Conservation (phyloP, 2,329 filamentous ascomycete genomes). For the Pseudocercospora pini-densiflorae region DNA sequence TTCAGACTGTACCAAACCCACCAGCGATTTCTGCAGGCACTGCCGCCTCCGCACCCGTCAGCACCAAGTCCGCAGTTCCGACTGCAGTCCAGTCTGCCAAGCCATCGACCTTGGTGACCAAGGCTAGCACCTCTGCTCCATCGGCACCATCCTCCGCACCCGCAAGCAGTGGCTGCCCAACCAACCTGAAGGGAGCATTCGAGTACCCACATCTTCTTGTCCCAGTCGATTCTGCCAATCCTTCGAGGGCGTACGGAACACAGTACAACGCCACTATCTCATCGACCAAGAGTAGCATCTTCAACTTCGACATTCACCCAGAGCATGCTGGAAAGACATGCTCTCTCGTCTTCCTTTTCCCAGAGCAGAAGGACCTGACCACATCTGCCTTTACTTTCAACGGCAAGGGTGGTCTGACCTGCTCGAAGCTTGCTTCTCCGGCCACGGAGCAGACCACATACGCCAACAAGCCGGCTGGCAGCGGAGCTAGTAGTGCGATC, state of each 20-base stretch:
- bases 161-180: conserved; percentile 32
- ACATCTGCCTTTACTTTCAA: conserved; percentile 61
- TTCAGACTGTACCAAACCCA: neutral
- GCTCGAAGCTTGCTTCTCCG: conserved; percentile 47
- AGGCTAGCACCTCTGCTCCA: neutral
- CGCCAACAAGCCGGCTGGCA: conserved; percentile 41
- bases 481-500: conserved; percentile 7
- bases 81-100: neutral
- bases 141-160: conserved; percentile 11
- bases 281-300: conserved; percentile 60
- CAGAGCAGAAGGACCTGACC: conserved; percentile 59
- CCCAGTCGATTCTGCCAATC: conserved; percentile 60
- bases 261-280: conserved; percentile 62
- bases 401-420: conserved; percentile 27
- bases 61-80: neutral
- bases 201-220: conserved; percentile 66
- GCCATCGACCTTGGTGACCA: neutral
- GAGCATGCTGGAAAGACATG: conserved; percentile 62
- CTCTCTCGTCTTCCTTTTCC: conserved; percentile 69
- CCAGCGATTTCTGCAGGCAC: neutral
- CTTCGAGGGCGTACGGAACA: conserved; percentile 58
- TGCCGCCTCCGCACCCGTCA: neutral
- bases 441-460: conserved; percentile 59
- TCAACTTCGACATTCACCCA: conserved; percentile 70
- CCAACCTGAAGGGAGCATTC: conserved; percentile 40